These are phyloP conservation scores for Apophysomyces ossiformis DNA, from an alignment of 371 early-diverging fungal species.

Conservation along the genomic window DNA sequence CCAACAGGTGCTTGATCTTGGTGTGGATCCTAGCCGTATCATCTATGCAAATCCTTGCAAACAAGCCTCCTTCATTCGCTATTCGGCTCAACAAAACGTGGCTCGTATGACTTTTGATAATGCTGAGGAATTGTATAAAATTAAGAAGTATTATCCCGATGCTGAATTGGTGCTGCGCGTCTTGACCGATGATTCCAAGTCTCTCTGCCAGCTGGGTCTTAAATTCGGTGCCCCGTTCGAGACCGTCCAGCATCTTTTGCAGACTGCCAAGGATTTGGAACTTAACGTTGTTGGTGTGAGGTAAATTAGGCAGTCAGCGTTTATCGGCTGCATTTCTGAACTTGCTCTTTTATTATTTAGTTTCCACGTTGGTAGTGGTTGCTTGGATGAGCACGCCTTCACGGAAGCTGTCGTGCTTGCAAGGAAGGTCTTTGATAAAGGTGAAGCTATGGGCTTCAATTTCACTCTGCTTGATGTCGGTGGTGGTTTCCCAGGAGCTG, in stretches of 20 bases:
- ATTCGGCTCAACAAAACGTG: slow-evolving; percentile 78
- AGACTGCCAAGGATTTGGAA: slow-evolving; percentile 79
- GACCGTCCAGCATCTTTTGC: slow-evolving; percentile 70
- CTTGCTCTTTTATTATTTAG: slow-evolving; percentile 26
- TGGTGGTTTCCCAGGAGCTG: slow-evolving; percentile 96
- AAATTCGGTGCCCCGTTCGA: slow-evolving; percentile 95
- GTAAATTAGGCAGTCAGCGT: slow-evolving; percentile 16
- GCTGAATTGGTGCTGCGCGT: slow-evolving; percentile 93
- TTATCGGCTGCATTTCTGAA: background rate
- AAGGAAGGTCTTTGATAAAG: slow-evolving; percentile 87
- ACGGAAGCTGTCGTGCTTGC: slow-evolving; percentile 89
- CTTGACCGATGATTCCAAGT: slow-evolving; percentile 92
- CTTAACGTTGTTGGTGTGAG: slow-evolving; percentile 89
- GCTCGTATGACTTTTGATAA: slow-evolving; percentile 98
- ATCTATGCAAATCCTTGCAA: slow-evolving; percentile 99
- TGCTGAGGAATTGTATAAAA: slow-evolving; percentile 94
- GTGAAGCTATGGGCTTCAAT: slow-evolving; percentile 72
- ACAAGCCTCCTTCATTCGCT: slow-evolving; percentile 91
- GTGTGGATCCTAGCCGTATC: slow-evolving; percentile 80
- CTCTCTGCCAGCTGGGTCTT: slow-evolving; percentile 90
- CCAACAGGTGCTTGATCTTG: slow-evolving; percentile 77
- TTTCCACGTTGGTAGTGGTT: slow-evolving; percentile 96
- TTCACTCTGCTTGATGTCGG: slow-evolving; percentile 92
- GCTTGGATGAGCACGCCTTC: slow-evolving; percentile 90
- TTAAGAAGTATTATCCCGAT: slow-evolving; percentile 78